Base-by-base conservation (phyloP, 495 filamentous ascomycete species). In the Neurospora africana region DNA sequence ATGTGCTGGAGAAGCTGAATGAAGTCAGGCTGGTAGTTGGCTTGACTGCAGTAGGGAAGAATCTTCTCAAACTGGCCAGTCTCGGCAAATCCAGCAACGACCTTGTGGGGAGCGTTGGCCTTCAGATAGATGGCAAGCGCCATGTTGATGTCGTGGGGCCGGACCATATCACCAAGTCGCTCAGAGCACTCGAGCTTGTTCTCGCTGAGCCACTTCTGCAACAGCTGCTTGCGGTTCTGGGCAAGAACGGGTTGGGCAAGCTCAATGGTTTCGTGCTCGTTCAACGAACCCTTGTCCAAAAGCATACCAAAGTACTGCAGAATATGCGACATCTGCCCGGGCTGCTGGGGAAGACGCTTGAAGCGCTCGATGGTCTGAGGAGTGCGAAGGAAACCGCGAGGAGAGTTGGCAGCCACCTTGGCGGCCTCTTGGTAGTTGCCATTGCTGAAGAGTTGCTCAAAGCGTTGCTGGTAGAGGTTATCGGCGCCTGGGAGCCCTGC, bases 301-400 rank as follows among this genome's bases (percentile, higher is more conserved):
- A 99, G 86, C 88, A 97, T 92, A 71, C 96, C 95, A 74, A 99
- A 99, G 84, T 98, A 99, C 79, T 97, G 95, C 68, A 99, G 87
- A 71, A 98, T 97, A 73, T 93, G 88, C 13, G 95, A 96, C 83
- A 98, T 91, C 79, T 94, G 89, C 19, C 90, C 90, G 6, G 87
- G 87, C 74, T 91, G 86, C 40, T 89, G 86, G 23, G 92, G 91
- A 38, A 94, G 86, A 75, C 89, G 88, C 88, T 97, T 97, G 85
- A 99, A 97, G 70, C 91, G 87, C 83, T 97, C 93, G 72, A 98
- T 97, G 0, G 96, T 99, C 76, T 96, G 90, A 1, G 91, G 88
- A 0, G 95, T 98, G 69, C 95, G 91, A 70, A 99, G 84, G 85
- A 98, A 99, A 21, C 96, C 95, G 47, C 94, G 90, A 6, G 95